phyloP scores from a whole-genome alignment of 2,329 filamentous ascomycete species.

The Pyrenophora tritici-repentis region DNA sequence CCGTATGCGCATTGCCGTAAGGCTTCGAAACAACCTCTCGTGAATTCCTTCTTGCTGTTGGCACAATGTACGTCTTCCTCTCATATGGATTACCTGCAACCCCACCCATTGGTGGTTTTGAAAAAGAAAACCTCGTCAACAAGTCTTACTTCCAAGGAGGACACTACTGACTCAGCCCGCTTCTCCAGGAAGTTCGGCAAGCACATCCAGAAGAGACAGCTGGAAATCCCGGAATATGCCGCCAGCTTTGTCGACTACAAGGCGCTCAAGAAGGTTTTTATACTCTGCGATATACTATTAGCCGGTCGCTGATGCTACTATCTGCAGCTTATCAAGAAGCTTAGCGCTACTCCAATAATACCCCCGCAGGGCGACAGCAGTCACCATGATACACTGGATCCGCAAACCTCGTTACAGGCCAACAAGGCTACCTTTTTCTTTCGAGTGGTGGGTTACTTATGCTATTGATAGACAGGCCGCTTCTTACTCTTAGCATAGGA shows the following conservation, averaged over 20 bases:
- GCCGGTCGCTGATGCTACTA: conserved; percentile 17
- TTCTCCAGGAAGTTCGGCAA: conserved; percentile 95
- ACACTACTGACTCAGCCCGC: conserved; percentile 45
- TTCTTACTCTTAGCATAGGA: conserved; percentile 62
- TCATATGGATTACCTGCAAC: conserved; percentile 43
- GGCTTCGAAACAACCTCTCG: conserved; percentile 23
- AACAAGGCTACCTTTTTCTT: conserved; percentile 99
- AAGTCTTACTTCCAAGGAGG: conserved; percentile 44
- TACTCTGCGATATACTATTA: conserved; percentile 1
- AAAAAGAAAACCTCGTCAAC: conserved; percentile 43
- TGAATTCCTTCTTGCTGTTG: conserved; percentile 29
- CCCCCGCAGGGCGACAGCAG: conserved; percentile 70
- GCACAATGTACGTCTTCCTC: conserved; percentile 46
- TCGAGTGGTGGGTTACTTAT: conserved; percentile 70
- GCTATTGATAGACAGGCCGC: neutral
- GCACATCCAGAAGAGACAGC: conserved; percentile 97
- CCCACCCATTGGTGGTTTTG: conserved; percentile 35
- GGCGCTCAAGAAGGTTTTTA: conserved; percentile 88
- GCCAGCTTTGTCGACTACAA: conserved; percentile 99
- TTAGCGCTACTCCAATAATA: conserved; percentile 87
- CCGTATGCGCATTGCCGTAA: conserved; percentile 30
- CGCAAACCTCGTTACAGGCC: conserved; percentile 88
- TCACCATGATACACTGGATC: conserved; percentile 62
- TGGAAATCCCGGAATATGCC: conserved; percentile 98
- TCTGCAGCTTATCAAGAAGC: conserved; percentile 91